Base-by-base conservation (phyloP, 2,329 filamentous ascomycete species). In the Aschersonia sp. region DNA sequence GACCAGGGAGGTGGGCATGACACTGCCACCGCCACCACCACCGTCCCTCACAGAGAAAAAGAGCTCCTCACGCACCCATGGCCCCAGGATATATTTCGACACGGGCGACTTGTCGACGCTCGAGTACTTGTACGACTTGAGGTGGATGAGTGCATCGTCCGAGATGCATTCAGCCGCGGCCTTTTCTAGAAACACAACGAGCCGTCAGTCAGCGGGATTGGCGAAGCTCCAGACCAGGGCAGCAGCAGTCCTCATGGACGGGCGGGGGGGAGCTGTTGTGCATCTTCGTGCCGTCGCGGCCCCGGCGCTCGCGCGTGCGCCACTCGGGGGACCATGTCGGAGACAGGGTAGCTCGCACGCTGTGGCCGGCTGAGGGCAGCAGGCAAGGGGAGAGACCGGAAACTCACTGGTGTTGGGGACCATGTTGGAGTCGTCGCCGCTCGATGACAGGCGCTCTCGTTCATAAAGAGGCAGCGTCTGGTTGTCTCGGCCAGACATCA, bases 101-200 rank as follows among this genome's bases (percentile, higher is more conserved):
- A 96, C 79, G 52, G 85, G 83, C 46, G 89, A 96, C 68, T 95
- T 90, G 73, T 98, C 92, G 66, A 98, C 88, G 59, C 85, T 87
- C 57, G 88, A 94, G 68, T 98, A 98, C 63, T 96, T 94, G 80
- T 98, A 98, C 51, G 83, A 82, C 68, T 88, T 92, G 58, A 98
- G 81, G 64, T 96, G 89, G 51, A 85, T 74, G 56, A 98, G 78
- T 47, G 87, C 87, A 59, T 97, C 88, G 58, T 95, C 87, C 31
- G 89, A 94, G 56, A 97, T 71, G 66, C 83, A 84, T 65, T 83
- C 81, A 56, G 81, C 78, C 49, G 70, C 75, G 47, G 80, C 79
- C 65, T 68, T 60, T 50, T 58, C 66, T 67, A 48, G 31, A 45
- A 7, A 42, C n/a, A 10, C 5, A 14, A 50, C 35, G 35, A 9